Evolutionary conservation across 2,329 filamentous ascomycete genomes (phyloP), one percentile per base, ranked within the genome.

Genomic region (Neofusicoccum laricinum): DNA sequence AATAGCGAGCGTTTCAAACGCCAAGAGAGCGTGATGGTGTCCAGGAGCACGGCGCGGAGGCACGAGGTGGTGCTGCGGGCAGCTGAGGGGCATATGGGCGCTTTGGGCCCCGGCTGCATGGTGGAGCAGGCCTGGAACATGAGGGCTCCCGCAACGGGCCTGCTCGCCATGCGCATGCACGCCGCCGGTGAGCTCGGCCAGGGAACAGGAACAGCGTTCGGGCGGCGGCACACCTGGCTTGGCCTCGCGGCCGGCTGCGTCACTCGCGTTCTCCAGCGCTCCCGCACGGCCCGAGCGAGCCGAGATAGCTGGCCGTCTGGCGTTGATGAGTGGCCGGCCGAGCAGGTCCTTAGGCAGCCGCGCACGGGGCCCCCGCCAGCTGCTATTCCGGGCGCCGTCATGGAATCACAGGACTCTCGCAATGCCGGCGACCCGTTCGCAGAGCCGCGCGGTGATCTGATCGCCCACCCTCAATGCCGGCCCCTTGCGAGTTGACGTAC

Each of bases 361-460:
- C 12, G 55, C 55, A 46, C 55, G 41, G 41, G 25, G 14, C 55
- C 8, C n/a, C 10, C 1, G 10, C 2, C 21, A 15, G 45, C 58
- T 61, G 43, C 58, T 50, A 50, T 61, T 50, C 41, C 45, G 45
- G 34, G 58, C 32, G n/a, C 15, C 8, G 45, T 19, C 17, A 49
- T 19, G 46, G 58, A 61, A 61, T 61, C 58, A 61, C 58, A 61
- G 58, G 58, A 61, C 58, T 25, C 36, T 50, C 45, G 45, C 45
- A 61, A 61, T 61, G 58, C 58, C 58, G 57, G 43, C 41, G 57
- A 61, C 19, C 43, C 57, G 57, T 48, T 15, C 38, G 58, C 45
- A 61, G 46, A 43, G 58, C 45, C 58, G 7, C 19, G 8, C 6
- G 58, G 45, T 50, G 58, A 41, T 50, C 58, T 34, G 55, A 46